Percentiles rank a stretch among this genome's conserved stretches.
These are phyloP conservation scores for Lactarius trivialis DNA, from an alignment of 768 basidiomycete species.

Conservation along the genomic window DNA sequence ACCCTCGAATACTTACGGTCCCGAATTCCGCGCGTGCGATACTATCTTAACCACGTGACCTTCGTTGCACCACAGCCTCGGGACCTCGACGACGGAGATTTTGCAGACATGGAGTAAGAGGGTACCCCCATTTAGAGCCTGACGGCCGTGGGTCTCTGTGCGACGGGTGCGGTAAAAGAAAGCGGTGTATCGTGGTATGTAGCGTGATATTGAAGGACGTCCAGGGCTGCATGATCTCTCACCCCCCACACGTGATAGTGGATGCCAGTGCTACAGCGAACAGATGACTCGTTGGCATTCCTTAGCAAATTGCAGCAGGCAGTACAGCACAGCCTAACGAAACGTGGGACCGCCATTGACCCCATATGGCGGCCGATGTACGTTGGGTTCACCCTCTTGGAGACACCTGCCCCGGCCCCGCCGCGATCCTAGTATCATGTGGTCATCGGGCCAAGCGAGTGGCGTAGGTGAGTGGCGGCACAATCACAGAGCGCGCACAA, in stretches of 20 bases:
- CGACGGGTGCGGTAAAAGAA: neutral
- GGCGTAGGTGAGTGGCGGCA: neutral
- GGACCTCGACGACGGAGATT: conserved; percentile 92
- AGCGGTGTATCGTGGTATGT: neutral
- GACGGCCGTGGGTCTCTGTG: neutral
- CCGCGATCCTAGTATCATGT: neutral
- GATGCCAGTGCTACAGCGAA: neutral
- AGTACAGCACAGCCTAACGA: neutral
- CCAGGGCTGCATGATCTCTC: neutral
- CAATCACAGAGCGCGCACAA: neutral
- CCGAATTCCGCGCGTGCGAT: neutral
- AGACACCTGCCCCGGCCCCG: neutral
- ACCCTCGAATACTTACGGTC: conserved; percentile 1
- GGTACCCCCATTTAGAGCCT: neutral
- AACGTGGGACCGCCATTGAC: neutral
- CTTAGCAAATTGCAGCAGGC: no score
- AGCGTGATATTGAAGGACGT: neutral
- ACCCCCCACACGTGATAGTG: conserved; percentile 4
- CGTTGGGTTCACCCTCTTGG: neutral
- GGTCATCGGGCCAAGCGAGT: neutral
- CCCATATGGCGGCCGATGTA: neutral
- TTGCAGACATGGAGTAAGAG: conserved; percentile 59
- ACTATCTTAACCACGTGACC: neutral
- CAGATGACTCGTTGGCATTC: neutral
- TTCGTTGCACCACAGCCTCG: conserved; percentile 52